Evolutionary conservation across 441 rosid species (phyloP).

Genomic region (Cnidoscolus chayamansa): DNA sequence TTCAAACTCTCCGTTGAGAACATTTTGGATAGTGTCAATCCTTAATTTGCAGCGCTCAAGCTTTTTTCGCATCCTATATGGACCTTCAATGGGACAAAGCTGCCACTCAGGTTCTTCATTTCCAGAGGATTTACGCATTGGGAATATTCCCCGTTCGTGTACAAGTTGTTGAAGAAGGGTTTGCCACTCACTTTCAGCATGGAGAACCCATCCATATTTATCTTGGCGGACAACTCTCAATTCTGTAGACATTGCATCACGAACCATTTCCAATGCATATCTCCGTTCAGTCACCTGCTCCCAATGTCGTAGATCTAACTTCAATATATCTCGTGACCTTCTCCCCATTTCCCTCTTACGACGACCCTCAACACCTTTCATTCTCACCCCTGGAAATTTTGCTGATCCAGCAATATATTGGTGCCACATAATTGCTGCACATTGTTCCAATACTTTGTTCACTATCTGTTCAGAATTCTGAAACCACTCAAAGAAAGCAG

Average conservation of each 20-base stretch:
- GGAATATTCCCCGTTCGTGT: constrained; percentile 97
- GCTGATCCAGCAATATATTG: constrained; percentile 95
- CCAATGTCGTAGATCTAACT: constrained; percentile 88
- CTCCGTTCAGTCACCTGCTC: constrained; percentile 95
- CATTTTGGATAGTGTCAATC: constrained; percentile 86
- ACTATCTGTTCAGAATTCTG: constrained; percentile 71
- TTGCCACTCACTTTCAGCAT: constrained; percentile 99
- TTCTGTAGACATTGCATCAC: constrained; percentile 99
- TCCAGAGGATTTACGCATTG: constrained; percentile 57
- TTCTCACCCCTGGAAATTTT: constrained; percentile 98
- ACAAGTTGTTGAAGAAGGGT: constrained; percentile 98
- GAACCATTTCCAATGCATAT: constrained; percentile 92
- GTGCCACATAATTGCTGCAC: constrained; percentile 98
- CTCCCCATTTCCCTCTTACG: constrained; percentile 93
- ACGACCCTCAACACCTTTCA: constrained; percentile 93
- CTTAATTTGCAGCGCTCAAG: constrained; percentile 85
- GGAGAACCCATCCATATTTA: constrained; percentile 99
- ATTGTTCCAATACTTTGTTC: constrained; percentile 91
- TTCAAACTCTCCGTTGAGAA: constrained; percentile 74
- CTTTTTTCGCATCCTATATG: constrained; percentile 99
- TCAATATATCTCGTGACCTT: constrained; percentile 79
- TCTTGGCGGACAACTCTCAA: constrained; percentile 99
- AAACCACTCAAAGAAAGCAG: constrained; percentile 87
- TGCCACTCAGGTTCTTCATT: constrained; percentile 92
- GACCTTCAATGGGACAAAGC: constrained; percentile 99